phyloP scores from a whole-genome alignment of 208 protist species.

The Crithidia thermophila region DNA sequence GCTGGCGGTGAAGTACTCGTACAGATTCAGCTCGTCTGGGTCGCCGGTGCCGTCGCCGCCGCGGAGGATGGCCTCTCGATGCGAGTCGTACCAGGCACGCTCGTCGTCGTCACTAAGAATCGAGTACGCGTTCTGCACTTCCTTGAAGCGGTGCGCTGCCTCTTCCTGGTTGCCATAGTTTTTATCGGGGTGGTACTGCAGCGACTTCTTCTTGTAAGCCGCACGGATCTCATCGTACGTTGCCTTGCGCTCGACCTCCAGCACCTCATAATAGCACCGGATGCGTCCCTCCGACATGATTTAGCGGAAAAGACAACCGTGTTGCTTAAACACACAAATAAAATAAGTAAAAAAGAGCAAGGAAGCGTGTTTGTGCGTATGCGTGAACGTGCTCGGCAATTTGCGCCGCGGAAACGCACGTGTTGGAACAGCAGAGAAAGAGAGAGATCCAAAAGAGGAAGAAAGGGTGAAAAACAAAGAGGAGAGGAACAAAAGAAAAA shows the following conservation, averaged over 20 bases:
- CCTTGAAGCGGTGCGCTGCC: slow-evolving; percentile 79
- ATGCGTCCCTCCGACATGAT: slow-evolving; percentile 46
- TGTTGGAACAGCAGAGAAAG: no score
- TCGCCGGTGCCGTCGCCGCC: slow-evolving; percentile 58
- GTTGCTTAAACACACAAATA: background rate
- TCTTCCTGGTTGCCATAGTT: slow-evolving; percentile 88
- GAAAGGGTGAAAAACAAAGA: background rate
- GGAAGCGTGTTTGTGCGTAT: background rate
- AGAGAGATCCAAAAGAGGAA: no score
- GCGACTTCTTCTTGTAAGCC: slow-evolving; percentile 88
- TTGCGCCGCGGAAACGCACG: no score
- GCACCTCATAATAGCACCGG: slow-evolving; percentile 90
- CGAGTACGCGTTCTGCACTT: slow-evolving; percentile 91
- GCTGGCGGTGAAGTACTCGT: slow-evolving; percentile 78
- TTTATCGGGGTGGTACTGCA: slow-evolving; percentile 90
- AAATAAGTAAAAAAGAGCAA: background rate
- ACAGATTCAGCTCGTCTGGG: slow-evolving; percentile 81
- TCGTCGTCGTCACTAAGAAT: slow-evolving; percentile 86
- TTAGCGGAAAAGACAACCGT: background rate
- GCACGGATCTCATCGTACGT: slow-evolving; percentile 79
- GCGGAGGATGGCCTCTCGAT: slow-evolving; percentile 80
- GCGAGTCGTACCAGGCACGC: slow-evolving; percentile 92
- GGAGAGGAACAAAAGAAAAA: slow-evolving; percentile 7
- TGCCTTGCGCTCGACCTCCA: slow-evolving; percentile 79
- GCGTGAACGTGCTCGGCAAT: no score